A percentile compares a stretch with the other conserved stretches of the same genome.
Conservation (phyloP, 2,329 filamentous ascomycete species). For the Pseudopithomyces maydicus region DNA sequence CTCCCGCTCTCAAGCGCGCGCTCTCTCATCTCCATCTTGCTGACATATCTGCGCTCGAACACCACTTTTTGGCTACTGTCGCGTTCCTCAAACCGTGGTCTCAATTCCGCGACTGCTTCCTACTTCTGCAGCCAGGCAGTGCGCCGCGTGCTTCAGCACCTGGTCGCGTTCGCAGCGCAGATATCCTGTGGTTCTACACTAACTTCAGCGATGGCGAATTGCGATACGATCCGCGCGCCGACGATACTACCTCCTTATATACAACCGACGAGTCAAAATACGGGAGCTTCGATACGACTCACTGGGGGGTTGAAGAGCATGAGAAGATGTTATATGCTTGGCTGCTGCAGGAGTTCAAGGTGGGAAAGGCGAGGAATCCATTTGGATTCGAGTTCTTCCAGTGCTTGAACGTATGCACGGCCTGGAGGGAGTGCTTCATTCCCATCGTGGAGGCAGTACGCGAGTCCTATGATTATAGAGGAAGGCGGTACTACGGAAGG, state of each 20-base stretch:
- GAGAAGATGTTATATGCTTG: constrained; percentile 41
- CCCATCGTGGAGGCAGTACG: constrained; percentile 38
- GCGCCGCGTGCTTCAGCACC: constrained; percentile 14
- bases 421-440: constrained; percentile 35
- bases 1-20: constrained; percentile 21
- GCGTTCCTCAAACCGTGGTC: constrained; percentile 40
- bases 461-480: constrained; percentile 31
- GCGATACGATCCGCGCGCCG: constrained; percentile 32
- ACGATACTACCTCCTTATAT: constrained; percentile 17
- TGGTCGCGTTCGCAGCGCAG: constrained; percentile 21
- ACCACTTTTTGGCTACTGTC: constrained; percentile 30
- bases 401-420: constrained; percentile 29
- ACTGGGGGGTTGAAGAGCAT: constrained; percentile 31
- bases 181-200: constrained; percentile 40
- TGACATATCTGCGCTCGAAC: constrained; percentile 28
- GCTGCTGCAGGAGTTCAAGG: constrained; percentile 38
- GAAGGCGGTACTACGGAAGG: constrained; percentile 36
- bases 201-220: constrained; percentile 31
- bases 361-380: constrained; percentile 36
- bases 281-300: constrained; percentile 30
- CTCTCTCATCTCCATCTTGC: constrained; percentile 29
- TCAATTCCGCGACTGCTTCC: constrained; percentile 33
- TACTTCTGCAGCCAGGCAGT: constrained; percentile 23
- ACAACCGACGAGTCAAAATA: constrained; percentile 15
- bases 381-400: constrained; percentile 36